A percentile compares a stretch with the other conserved stretches of the same genome.
Evolutionary conservation across 306 rosid genomes (phyloP).

Genomic region (Fagus sylvatica): DNA sequence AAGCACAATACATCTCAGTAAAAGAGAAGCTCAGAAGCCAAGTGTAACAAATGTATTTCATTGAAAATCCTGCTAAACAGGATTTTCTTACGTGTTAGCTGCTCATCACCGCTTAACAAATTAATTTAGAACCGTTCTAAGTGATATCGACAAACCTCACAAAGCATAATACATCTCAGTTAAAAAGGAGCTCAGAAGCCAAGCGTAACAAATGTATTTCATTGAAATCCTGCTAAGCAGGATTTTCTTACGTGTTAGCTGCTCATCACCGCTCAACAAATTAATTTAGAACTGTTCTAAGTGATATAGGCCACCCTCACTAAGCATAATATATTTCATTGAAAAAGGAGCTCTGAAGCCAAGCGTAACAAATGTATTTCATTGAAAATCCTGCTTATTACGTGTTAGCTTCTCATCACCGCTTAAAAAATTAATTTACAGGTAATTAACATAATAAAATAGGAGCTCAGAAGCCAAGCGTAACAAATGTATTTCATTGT

Average conservation of each 20-base stretch:
- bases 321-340: neutral
- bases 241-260: slow-evolving; percentile 45
- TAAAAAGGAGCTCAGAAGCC: slow-evolving; percentile 46
- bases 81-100: slow-evolving; percentile 44
- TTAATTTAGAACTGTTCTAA: no score
- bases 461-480: no score
- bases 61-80: slow-evolving; percentile 30
- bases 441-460: no score
- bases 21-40: slow-evolving; percentile 53
- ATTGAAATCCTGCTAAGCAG: slow-evolving; percentile 28
- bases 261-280: slow-evolving; percentile 49
- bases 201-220: slow-evolving; percentile 48
- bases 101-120: slow-evolving; percentile 45
- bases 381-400: no score
- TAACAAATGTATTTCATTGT: no score
- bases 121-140: no score
- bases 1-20: no score
- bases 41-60: slow-evolving; percentile 52
- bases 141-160: no score
- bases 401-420: no score
- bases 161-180: neutral
- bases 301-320: no score
- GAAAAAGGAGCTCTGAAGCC: slow-evolving; percentile 46
- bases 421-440: neutral
- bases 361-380: slow-evolving; percentile 28